phyloP scores from a whole-genome alignment of 164 flowering plant species.

The Magnolia kwangsiensis region DNA sequence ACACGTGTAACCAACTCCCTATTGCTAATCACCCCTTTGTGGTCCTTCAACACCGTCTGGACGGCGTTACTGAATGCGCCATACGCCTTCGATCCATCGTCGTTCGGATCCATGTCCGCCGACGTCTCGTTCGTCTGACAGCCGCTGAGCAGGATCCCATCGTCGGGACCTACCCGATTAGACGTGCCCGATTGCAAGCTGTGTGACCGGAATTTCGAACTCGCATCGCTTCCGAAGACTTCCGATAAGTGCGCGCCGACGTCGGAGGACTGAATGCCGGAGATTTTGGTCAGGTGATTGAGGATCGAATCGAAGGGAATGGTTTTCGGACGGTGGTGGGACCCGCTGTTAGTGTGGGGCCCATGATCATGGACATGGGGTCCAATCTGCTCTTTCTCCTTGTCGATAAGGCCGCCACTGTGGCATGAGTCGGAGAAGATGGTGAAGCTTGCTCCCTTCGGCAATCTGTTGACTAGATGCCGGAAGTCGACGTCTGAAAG shows the following conservation, averaged over 20 bases:
- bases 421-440: slow-evolving; percentile 87
- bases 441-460: slow-evolving; percentile 64
- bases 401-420: slow-evolving; percentile 85
- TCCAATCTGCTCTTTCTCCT: slow-evolving; percentile 80
- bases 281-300: slow-evolving; percentile 38
- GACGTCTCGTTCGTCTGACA: slow-evolving; percentile 76
- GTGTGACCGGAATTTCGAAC: slow-evolving; percentile 32
- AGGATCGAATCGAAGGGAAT: slow-evolving; percentile 46
- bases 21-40: slow-evolving; percentile 33
- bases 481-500: slow-evolving; percentile 61
- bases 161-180: slow-evolving; percentile 29
- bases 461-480: slow-evolving; percentile 59
- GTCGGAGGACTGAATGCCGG: slow-evolving; percentile 42
- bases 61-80: slow-evolving; percentile 80
- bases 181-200: neutral
- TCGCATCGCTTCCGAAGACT: slow-evolving; percentile 49
- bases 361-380: slow-evolving; percentile 35
- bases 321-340: slow-evolving; percentile 17
- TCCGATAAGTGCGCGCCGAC: slow-evolving; percentile 45
- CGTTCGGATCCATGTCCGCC: slow-evolving; percentile 44
- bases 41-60: slow-evolving; percentile 43
- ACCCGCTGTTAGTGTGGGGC: slow-evolving; percentile 22
- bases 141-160: slow-evolving; percentile 69
- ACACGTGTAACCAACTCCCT: slow-evolving; percentile 43
- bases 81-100: slow-evolving; percentile 42